phyloP scores from a whole-genome alignment of 352 stramenopile species.

The Phytophthora pinifolia region DNA sequence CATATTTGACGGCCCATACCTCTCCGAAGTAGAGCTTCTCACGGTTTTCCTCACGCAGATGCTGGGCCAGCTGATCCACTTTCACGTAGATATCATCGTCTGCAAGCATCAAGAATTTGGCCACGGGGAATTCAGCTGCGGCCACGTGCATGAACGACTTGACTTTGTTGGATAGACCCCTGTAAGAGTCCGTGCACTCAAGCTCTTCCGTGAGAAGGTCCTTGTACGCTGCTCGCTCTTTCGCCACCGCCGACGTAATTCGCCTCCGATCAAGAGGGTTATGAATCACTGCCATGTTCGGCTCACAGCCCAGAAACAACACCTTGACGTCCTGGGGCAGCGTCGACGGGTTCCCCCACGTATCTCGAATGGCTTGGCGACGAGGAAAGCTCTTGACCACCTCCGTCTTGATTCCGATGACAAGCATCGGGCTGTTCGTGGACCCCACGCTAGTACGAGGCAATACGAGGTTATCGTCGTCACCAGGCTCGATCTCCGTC shows the following conservation, averaged over 20 bases:
- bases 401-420: conserved; percentile 48
- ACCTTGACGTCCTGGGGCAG: conserved; percentile 29
- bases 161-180: conserved; percentile 50
- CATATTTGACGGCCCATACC: conserved; percentile 22
- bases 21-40: conserved; percentile 21
- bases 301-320: conserved; percentile 36
- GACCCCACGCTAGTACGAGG: background rate
- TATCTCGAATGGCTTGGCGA: conserved; percentile 45
- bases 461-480: conserved; percentile 6
- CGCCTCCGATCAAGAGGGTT: conserved; percentile 6
- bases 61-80: conserved; percentile 21
- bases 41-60: conserved; percentile 5
- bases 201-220: conserved; percentile 59
- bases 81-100: conserved; percentile 63
- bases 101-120: conserved; percentile 52
- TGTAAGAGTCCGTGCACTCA: conserved; percentile 53
- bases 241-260: conserved; percentile 20
- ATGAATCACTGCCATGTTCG: conserved; percentile 7
- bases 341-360: conserved; percentile 28
- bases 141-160: conserved; percentile 55
- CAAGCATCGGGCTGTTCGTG: conserved; percentile 16
- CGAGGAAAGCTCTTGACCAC: conserved; percentile 32
- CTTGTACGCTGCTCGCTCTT: conserved; percentile 34
- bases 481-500: background rate
- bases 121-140: conserved; percentile 14